Percentiles rank a stretch among this genome's conserved stretches.
Conservation (phyloP, 2,329 filamentous ascomycete genomes). For the Trichoderma koningii region DNA sequence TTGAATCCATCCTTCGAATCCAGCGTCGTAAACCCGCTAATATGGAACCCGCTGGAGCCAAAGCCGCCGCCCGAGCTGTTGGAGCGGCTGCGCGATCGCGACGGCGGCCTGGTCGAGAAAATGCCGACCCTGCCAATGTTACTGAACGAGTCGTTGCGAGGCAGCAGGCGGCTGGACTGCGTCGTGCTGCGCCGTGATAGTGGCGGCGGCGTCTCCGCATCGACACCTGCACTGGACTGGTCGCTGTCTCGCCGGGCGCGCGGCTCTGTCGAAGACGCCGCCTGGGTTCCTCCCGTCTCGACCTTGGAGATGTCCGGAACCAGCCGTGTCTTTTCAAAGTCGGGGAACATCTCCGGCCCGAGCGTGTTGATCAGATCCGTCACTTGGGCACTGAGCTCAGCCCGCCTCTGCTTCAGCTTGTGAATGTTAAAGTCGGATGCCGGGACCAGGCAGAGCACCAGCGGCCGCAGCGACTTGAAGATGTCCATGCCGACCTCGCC, state of each 20-base stretch:
- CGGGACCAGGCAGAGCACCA: slow-evolving; percentile 82
- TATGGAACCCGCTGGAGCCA: slow-evolving; percentile 62
- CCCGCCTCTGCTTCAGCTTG: slow-evolving; percentile 71
- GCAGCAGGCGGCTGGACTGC: slow-evolving; percentile 58
- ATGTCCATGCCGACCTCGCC: slow-evolving; percentile 99
- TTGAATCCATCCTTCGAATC: slow-evolving; percentile 73
- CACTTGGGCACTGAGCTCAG: slow-evolving; percentile 75
- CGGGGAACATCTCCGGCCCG: slow-evolving; percentile 94
- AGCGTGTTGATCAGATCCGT: slow-evolving; percentile 93
- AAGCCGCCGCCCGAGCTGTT: slow-evolving; percentile 67
- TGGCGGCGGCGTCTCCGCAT: slow-evolving; percentile 44
- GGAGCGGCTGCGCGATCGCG: slow-evolving; percentile 70
- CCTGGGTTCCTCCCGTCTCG: slow-evolving; percentile 37
- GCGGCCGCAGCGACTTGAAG: slow-evolving; percentile 85
- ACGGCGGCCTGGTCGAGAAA: slow-evolving; percentile 86
- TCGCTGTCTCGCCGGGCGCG: slow-evolving; percentile 52
- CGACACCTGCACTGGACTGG: slow-evolving; percentile 45
- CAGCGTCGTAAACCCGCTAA: slow-evolving; percentile 69
- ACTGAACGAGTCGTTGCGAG: slow-evolving; percentile 90
- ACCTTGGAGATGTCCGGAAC: slow-evolving; percentile 57
- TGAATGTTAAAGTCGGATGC: slow-evolving; percentile 81
- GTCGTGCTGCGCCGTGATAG: slow-evolving; percentile 54
- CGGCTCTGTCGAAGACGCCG: slow-evolving; percentile 30
- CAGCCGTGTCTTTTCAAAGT: slow-evolving; percentile 80
- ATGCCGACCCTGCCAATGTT: slow-evolving; percentile 86